Evolutionary conservation across 306 rosid species (phyloP), one percentile per base, ranked within the genome.

Genomic region (Urtica urens): DNA sequence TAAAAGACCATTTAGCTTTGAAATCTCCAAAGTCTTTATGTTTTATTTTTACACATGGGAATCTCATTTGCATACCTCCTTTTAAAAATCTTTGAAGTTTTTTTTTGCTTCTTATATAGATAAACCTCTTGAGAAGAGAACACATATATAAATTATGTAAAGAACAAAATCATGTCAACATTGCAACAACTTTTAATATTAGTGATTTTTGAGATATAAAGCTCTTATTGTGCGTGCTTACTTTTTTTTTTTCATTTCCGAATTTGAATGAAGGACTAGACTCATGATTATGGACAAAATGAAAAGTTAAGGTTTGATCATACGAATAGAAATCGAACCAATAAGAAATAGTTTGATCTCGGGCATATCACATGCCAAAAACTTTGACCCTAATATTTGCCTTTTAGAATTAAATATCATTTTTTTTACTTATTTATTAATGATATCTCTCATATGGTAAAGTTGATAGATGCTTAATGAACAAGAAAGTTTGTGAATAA

Each of bases 401-500:
- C 26, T 21, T 51, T 51, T 10, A 7, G 29, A 13, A 9, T 8
- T 6, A 5, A 18, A 7, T n/a, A 15, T 11, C 10, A 18, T 51
- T 22, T 31, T 30, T 18, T 28, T 29, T 18, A 27, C 23, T 14
- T 3, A 16, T 7, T 35, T 35, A n/a, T n/a, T n/a, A n/a, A n/a
- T n/a, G n/a, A n/a, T n/a, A n/a, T n/a, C n/a, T n/a, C n/a, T n/a
- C 18, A 19, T 34, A 6, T 22, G 34, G 53, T 67, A 82, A 76
- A 51, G 73, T 39, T 16, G 48, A 46, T 28, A 38, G 10, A 78
- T 70, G 67, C 87, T 78, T 81, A 76, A 71, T 33, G 71, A 79
- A 59, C 65, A 82, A 82, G 93, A 60, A 82, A 82, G 80, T 67
- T 50, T 5, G 51, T 38, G 60, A 12, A 46, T 28, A 54, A 43